Conservation (phyloP, 805 yeast species). For the Starmera pachycereana region DNA sequence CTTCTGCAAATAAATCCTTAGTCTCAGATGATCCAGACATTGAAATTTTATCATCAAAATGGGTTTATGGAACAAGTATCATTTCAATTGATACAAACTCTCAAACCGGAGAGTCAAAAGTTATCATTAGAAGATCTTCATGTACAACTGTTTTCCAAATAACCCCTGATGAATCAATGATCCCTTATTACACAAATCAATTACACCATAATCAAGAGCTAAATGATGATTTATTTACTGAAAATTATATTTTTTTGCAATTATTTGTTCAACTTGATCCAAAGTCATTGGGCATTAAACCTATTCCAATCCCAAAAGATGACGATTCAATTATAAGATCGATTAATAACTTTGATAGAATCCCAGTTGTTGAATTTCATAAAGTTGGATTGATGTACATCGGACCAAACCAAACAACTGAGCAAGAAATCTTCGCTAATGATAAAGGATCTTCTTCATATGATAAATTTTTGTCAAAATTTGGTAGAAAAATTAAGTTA, state of each 20-base stretch:
- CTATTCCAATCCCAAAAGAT: constrained; percentile 43
- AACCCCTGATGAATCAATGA: constrained; percentile 28
- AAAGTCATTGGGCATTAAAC: constrained; percentile 22
- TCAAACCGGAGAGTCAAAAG: constrained; percentile 37
- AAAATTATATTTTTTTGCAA: constrained; percentile 44
- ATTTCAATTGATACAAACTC: constrained; percentile 45
- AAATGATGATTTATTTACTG: constrained; percentile 21
- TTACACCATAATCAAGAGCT: constrained; percentile 10
- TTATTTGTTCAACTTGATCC: constrained; percentile 33
- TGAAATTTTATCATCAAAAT: constrained; percentile 26
- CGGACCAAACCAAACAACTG: constrained; percentile 54
- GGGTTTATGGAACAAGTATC: constrained; percentile 54
- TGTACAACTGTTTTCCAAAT: constrained; percentile 43
- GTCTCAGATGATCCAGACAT: constrained; percentile 6
- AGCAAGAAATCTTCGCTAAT: constrained; percentile 55
- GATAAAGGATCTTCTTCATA: constrained; percentile 54
- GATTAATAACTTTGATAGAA: constrained; percentile 53
- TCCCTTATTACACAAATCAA: constrained; percentile 20
- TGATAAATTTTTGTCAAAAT: constrained; percentile 41
- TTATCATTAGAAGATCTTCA: constrained; percentile 56
- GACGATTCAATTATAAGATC: constrained; percentile 38
- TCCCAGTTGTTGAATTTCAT: constrained; percentile 69
- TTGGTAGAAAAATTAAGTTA: constrained; percentile 55
- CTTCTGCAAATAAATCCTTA: constrained; percentile 15
- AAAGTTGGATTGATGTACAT: constrained; percentile 73